A percentile compares a stretch with the other conserved stretches of the same genome.
These are phyloP conservation scores for Brachypodium distachyon DNA, from an alignment of 202 grass and related monocot species.

Conservation along the genomic window DNA sequence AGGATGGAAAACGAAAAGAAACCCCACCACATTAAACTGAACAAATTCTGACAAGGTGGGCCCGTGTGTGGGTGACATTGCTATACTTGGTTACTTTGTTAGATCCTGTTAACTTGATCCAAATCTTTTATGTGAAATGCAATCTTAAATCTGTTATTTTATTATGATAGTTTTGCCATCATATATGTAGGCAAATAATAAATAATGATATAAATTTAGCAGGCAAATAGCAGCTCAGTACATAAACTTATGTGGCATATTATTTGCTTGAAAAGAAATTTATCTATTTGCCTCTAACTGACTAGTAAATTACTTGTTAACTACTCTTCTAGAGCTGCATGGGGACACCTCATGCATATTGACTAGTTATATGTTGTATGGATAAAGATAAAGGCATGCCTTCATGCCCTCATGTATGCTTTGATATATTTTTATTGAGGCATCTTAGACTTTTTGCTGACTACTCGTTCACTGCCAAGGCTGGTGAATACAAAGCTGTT, in stretches of 20 bases:
- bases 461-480: background rate
- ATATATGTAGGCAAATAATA: background rate
- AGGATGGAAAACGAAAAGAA: background rate
- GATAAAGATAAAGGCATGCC: background rate
- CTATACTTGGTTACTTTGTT: background rate
- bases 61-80: background rate
- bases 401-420: background rate
- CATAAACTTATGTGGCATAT: background rate
- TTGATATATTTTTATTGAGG: background rate
- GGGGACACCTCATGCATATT: background rate
- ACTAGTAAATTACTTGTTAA: background rate
- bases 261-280: background rate
- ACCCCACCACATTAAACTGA: background rate
- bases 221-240: background rate
- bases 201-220: background rate
- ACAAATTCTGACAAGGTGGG: background rate
- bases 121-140: background rate
- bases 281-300: background rate
- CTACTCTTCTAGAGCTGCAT: background rate
- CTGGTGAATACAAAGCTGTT: background rate
- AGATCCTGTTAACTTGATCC: background rate
- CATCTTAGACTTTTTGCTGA: background rate
- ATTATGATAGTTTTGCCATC: background rate
- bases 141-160: background rate
- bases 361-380: background rate